Evolutionary conservation across 2,329 filamentous ascomycete species (phyloP), one percentile per base, ranked within the genome.

Genomic region (Sarocladiaceae sp.): DNA sequence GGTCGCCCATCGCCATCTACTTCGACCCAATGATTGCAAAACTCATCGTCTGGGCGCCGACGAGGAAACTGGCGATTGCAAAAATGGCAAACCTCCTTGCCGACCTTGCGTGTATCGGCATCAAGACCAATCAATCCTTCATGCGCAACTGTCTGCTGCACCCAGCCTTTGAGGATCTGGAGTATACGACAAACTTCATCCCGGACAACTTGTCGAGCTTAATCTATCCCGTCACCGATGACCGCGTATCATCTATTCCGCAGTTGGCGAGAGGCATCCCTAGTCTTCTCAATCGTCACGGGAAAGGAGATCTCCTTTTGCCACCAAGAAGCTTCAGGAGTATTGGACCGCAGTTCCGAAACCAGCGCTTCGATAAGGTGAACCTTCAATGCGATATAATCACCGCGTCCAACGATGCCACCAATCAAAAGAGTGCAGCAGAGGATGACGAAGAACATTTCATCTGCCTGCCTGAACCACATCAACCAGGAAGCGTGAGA

Each of bases 81-180:
- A 65, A 61, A 37, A 65, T 66, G 59, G 51, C 44, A 5, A 47
- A 52, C 4, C 54, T 62, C 2, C 51, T 67, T 2, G 52, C 58
- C 0, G 47, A 63, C 12, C 66, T 62, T 1, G 59, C 61, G 15
- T 71, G 68, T 43, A 58, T 67, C 43, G 68, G 67, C 16, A 61
- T 69, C 40, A 60, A 65, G 41, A 86, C 82, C 1, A 86, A 86
- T 55, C 84, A 86, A 42, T 80, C 84, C 49, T 87, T 87, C 54
- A 60, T 86, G 35, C 85, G 85, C 59, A 68, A 71, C 15, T 72
- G 83, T 50, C 81, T 80, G 49, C 69, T 72, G n/a, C 82, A 80
- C 50, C 66, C 73, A 0, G 76, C 74, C 49, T 87, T 86, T 52
- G 12, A 35, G n/a, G 33, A 35, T 19, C 15, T n/a, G 9, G 33